Percentiles rank a stretch among this genome's conserved stretches.
Evolutionary conservation across 345 rosid species (phyloP).

Genomic region (Syzygium oleosum): DNA sequence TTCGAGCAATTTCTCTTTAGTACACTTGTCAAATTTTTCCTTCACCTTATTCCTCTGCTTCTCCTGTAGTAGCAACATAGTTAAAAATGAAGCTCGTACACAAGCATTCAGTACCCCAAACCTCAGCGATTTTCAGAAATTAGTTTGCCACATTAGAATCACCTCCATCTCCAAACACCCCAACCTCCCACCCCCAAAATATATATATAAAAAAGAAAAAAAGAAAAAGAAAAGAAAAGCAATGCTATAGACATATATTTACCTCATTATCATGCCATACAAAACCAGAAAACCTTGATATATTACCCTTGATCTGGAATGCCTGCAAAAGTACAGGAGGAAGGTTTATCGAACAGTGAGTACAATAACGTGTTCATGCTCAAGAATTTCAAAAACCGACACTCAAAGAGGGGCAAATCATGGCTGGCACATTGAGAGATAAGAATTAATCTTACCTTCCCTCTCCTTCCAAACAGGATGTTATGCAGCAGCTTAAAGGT

Average conservation of each 20-base stretch:
- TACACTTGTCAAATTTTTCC: conserved; percentile 81
- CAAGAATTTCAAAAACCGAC: background rate
- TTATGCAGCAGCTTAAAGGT: conserved; percentile 63
- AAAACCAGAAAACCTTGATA: conserved; percentile 86
- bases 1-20: conserved; percentile 75
- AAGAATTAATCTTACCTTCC: conserved; percentile 46
- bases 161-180: background rate
- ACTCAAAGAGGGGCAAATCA: background rate
- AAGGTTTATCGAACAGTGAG: background rate
- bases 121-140: background rate
- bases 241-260: background rate
- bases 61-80: conserved; percentile 40
- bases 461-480: conserved; percentile 76
- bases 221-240: background rate
- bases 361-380: background rate
- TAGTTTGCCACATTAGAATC: background rate
- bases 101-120: background rate
- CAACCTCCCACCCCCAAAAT: background rate
- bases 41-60: conserved; percentile 63
- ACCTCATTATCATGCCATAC: conserved; percentile 93
- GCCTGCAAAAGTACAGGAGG: conserved; percentile 54
- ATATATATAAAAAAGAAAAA: background rate
- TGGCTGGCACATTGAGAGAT: background rate
- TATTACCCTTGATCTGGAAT: conserved; percentile 64
- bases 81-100: background rate